Evolutionary conservation across 495 filamentous ascomycete genomes (phyloP).

Genomic region (Tuber microsphaerosporum): DNA sequence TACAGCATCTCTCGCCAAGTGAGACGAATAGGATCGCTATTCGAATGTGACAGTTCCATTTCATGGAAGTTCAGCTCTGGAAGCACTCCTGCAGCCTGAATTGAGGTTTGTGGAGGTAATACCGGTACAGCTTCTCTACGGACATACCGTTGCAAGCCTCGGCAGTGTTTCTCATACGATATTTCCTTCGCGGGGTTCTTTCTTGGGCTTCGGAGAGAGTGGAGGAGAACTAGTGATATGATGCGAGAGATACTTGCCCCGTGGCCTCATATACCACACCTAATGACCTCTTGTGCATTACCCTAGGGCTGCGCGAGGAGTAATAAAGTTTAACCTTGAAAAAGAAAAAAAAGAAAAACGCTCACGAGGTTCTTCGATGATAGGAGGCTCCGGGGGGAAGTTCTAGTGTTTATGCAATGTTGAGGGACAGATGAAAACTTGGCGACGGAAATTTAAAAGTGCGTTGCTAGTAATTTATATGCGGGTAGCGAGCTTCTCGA

Average conservation of each 20-base stretch:
- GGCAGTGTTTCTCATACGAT: not conserved
- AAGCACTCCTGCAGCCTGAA: conserved; percentile 4
- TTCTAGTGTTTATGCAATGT: conserved; percentile 9
- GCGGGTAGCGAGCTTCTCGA: conserved; percentile 23
- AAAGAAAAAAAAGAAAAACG: not conserved
- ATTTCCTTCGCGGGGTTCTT: conserved; percentile 5
- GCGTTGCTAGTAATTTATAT: conserved; percentile 18
- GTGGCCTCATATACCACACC: not conserved
- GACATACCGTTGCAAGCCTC: not conserved
- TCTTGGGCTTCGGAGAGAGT: conserved; percentile 6
- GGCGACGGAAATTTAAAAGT: not conserved
- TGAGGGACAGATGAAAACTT: conserved; percentile 7
- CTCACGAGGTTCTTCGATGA: conserved; percentile 11
- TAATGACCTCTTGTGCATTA: not conserved
- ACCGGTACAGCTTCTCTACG: not conserved
- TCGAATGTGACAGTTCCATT: not conserved
- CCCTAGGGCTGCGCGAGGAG: too few relatives aligned
- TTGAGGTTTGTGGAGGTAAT: conserved; percentile 17
- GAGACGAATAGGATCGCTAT: conserved; percentile 2
- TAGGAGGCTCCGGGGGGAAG: not conserved
- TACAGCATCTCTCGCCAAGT: conserved; percentile 9
- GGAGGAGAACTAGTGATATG: not conserved
- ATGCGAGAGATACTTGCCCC: not conserved
- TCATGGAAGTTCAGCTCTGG: not conserved
- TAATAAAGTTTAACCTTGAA: not conserved